Base-by-base conservation (phyloP, 2,329 filamentous ascomycete species). In the Diaporthe capsici region DNA sequence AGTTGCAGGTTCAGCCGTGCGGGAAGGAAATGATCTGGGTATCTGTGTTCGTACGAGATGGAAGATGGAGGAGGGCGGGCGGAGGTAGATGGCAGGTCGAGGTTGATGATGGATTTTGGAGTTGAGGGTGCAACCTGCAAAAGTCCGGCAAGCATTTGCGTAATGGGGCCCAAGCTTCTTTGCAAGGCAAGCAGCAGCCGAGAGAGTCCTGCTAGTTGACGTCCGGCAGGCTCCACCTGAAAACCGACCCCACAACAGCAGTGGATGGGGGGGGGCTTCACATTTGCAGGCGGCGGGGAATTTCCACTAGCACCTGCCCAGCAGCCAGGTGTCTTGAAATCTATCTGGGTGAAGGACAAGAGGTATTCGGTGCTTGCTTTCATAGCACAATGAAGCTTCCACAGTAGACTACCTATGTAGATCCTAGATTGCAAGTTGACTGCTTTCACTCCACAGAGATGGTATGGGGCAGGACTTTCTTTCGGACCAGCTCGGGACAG, bases 101-200 rank as follows among this genome's bases (percentile, higher is more conserved):
- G 58, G 71, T 65, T 73, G 70, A 61, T 49, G 37, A 42, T 65
- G 71, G 71, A 10, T 65, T 65, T 73, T 55, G 71, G 47, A 51
- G 71, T 55, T 65, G 28, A 53, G 37, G 22, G 49, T 65, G 71
- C 71, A 47, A 47, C 71, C 61, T 42, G 60, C 60, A 73, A 73
- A 73, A 73, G 71, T 73, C 71, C 71, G 58, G 71, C 71, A 73
- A 70, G 71, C 71, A 73, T 65, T 63, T 73, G 71, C 71, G 71
- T 73, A 73, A 73, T 73, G 51, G 71, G 71, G 71, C 71, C 71
- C 58, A 73, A 73, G 71, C 71, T 73, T 73, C 71, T 61, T 51
- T 22, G 47, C n/a, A 61, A 72, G 68, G 53, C 55, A 71, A 60
- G 68, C 68, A 55, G 34, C 37, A 61, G 57, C 57, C 51, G n/a